A percentile compares a stretch with the other conserved stretches of the same genome.
These are phyloP conservation scores for Colletotrichum graminicola DNA, from an alignment of 2,329 filamentous ascomycete genomes.

Conservation along the genomic window DNA sequence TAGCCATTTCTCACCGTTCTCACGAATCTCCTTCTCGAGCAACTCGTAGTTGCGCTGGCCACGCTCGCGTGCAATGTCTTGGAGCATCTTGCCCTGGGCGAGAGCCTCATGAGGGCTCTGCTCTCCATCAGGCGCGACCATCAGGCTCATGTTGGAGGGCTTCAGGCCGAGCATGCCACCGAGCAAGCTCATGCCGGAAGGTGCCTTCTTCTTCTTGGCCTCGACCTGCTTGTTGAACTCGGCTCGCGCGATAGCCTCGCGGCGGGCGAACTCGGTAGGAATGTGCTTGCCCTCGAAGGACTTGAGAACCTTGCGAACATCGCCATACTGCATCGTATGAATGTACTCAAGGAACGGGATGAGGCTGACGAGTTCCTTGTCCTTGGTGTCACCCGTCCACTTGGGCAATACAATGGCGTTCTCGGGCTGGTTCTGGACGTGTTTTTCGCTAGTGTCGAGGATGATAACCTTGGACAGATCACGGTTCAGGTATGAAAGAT, in stretches of 20 bases:
- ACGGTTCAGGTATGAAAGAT: conserved; percentile 97
- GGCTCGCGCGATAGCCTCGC: conserved; percentile 86
- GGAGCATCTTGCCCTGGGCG: conserved; percentile 95
- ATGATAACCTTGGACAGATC: conserved; percentile 96
- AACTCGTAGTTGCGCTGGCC: conserved; percentile 91
- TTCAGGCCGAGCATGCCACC: conserved; percentile 84
- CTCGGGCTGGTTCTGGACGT: conserved; percentile 92
- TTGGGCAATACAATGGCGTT: conserved; percentile 93
- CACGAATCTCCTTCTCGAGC: conserved; percentile 89
- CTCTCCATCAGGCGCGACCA: conserved; percentile 74
- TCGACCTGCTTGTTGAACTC: conserved; percentile 85
- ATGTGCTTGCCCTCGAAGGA: conserved; percentile 92
- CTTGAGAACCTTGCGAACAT: conserved; percentile 87
- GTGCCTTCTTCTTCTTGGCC: conserved; percentile 69
- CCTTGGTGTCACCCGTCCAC: conserved; percentile 86
- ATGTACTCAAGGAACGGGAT: conserved; percentile 99
- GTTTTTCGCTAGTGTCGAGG: conserved; percentile 85
- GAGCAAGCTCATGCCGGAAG: conserved; percentile 75
- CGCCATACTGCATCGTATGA: conserved; percentile 90
- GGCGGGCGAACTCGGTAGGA: conserved; percentile 87
- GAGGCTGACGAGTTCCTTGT: conserved; percentile 87
- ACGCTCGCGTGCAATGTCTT: conserved; percentile 92
- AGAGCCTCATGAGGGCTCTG: conserved; percentile 80
- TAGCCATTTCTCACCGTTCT: conserved; percentile 95
- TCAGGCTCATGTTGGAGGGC: conserved; percentile 72